These are phyloP conservation scores for Aspergillus alliaceus DNA, from an alignment of 2,329 filamentous ascomycete genomes.

Conservation along the genomic window DNA sequence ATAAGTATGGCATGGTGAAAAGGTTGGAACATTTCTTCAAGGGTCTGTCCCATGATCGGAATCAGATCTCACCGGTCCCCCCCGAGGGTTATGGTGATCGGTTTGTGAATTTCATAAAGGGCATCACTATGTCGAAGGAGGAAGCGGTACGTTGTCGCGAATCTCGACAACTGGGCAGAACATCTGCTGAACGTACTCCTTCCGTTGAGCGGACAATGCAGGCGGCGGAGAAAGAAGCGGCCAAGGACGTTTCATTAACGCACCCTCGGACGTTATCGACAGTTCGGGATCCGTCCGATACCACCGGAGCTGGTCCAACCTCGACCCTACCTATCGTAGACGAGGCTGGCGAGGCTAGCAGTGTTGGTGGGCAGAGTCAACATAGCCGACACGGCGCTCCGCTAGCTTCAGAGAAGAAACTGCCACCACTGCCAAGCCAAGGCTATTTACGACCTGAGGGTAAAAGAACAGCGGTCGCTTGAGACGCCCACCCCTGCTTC, in stretches of 20 bases:
- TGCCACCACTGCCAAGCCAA: conserved; percentile 27
- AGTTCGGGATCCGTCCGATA: conserved; percentile 58
- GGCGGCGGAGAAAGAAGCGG: conserved; percentile 61
- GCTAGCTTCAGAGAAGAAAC: conserved; percentile 28
- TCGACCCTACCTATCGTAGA: conserved; percentile 79
- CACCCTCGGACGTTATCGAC: conserved; percentile 63
- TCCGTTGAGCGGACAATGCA: conserved; percentile 57
- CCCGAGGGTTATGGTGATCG: conserved; percentile 90
- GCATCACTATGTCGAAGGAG: conserved; percentile 86
- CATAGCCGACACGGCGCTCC: conserved; percentile 42
- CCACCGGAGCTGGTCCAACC: conserved; percentile 52
- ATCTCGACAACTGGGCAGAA: conserved; percentile 26
- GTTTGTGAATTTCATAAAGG: conserved; percentile 88
- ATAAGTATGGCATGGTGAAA: conserved; percentile 87
- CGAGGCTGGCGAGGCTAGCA: conserved; percentile 77
- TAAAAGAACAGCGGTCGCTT: conserved; percentile 27
- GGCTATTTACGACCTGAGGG: conserved; percentile 12
- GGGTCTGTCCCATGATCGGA: conserved; percentile 77
- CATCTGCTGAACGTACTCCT: conserved; percentile 31
- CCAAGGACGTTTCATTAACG: conserved; percentile 61
- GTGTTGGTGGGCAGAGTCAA: conserved; percentile 61
- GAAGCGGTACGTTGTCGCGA: conserved; percentile 62
- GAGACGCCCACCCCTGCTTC: conserved; percentile 1
- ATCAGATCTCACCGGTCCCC: conserved; percentile 87
- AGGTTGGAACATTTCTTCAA: conserved; percentile 97